phyloP scores from a whole-genome alignment of 2,329 filamentous ascomycete species.

The Penicillium sclerotiorum region DNA sequence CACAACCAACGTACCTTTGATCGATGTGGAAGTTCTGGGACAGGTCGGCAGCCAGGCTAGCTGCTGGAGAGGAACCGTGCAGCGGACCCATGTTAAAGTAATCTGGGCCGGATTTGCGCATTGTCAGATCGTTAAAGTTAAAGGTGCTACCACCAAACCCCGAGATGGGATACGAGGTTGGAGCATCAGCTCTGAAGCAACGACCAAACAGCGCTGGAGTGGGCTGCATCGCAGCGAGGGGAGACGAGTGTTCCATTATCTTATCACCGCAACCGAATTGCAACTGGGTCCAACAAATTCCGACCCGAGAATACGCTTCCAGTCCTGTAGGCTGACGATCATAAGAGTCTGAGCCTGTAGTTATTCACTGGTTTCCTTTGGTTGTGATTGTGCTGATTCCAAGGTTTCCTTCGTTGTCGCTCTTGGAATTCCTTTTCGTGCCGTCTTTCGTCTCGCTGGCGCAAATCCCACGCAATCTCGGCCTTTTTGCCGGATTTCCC shows the following conservation, averaged over 20 bases:
- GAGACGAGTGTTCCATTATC: constrained; percentile 88
- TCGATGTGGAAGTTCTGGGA: constrained; percentile 98
- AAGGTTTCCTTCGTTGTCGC: no score
- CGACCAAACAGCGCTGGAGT: constrained; percentile 62
- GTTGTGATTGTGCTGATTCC: no score
- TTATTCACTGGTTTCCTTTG: no score
- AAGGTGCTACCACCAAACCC: constrained; percentile 66
- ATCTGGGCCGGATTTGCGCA: constrained; percentile 69
- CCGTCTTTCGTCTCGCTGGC: background rate
- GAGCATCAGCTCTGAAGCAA: constrained; percentile 63
- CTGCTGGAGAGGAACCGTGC: constrained; percentile 84
- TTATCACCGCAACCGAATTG: constrained; percentile 41
- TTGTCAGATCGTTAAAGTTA: constrained; percentile 75
- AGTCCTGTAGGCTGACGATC: background rate
- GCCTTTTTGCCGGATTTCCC: background rate
- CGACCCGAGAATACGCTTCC: constrained; percentile 13
- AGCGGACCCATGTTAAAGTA: constrained; percentile 81
- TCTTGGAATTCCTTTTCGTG: background rate
- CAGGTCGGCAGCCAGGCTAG: constrained; percentile 87
- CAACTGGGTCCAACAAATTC: constrained; percentile 12
- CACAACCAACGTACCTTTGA: constrained; percentile 68
- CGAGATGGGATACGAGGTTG: constrained; percentile 57
- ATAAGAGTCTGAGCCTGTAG: background rate
- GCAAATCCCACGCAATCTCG: no score
- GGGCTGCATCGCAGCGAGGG: constrained; percentile 88